Conservation (phyloP, 257 asterid genomes). For the Gentiana macrophylla region DNA sequence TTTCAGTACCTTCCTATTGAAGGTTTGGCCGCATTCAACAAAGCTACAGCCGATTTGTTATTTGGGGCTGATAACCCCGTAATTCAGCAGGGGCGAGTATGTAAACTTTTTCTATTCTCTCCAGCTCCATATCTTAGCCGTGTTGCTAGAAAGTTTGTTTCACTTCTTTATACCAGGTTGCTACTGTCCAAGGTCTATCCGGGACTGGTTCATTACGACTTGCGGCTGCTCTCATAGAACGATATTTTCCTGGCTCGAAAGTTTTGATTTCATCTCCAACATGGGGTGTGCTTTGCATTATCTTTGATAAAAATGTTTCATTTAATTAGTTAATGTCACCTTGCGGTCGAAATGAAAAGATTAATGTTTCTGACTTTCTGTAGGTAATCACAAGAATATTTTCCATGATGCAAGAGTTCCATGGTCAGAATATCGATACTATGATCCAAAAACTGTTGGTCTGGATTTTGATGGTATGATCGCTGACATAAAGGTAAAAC, state of each 20-base stretch:
- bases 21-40: conserved; percentile 96
- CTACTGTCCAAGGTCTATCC: conserved; percentile 96
- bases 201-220: conserved; percentile 98
- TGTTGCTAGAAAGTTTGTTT: not conserved
- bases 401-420: conserved; percentile 90
- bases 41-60: conserved; percentile 79
- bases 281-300: conserved; percentile 53
- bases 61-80: conserved; percentile 70
- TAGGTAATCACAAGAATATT: conserved; percentile 95
- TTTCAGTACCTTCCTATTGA: conserved; percentile 93
- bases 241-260: conserved; percentile 81
- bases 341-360: conserved; percentile 5
- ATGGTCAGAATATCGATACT: conserved; percentile 92
- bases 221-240: conserved; percentile 84
- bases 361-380: conserved; percentile 3
- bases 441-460: conserved; percentile 89
- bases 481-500: conserved; percentile 78
- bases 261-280: conserved; percentile 91
- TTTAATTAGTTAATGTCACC: not conserved
- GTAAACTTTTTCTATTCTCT: conserved; percentile 14
- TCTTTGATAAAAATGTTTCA: conserved; percentile 1
- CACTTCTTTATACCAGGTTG: conserved; percentile 41
- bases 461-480: conserved; percentile 95
- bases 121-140: conserved; percentile 9
- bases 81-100: conserved; percentile 73